A percentile compares a stretch with the other conserved stretches of the same genome.
Conservation (phyloP, 345 rosid genomes). For the Ceriops zippeliana region DNA sequence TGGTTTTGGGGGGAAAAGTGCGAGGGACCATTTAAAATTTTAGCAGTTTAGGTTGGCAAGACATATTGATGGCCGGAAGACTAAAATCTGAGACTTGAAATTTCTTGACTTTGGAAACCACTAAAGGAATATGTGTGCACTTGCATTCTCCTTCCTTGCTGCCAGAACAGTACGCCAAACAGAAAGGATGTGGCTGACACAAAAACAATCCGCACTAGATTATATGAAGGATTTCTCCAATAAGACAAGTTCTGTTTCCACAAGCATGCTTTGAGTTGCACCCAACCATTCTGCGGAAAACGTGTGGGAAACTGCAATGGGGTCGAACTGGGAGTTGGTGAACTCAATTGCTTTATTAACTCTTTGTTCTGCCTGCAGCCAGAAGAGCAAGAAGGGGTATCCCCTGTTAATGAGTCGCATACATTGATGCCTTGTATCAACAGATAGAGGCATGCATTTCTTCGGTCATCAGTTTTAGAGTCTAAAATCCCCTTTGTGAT, state of each 20-base stretch:
- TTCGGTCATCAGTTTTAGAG: too few species aligned
- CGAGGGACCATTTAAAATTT: too few species aligned
- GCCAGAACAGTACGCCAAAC: conserved; percentile 63
- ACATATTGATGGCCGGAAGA: too few species aligned
- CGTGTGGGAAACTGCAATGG: conserved; percentile 54
- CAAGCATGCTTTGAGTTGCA: conserved; percentile 62
- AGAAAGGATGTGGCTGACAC: conserved; percentile 38
- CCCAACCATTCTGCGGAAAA: conserved; percentile 54
- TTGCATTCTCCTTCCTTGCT: conserved; percentile 64
- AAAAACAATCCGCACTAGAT: conserved; percentile 45
- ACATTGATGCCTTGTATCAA: too few species aligned
- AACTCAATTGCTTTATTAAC: conserved; percentile 42
- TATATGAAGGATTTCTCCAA: conserved; percentile 83
- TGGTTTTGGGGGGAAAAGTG: too few species aligned
- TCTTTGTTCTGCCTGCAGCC: conserved; percentile 45
- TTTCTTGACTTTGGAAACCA: neutral
- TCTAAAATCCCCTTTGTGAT: too few species aligned
- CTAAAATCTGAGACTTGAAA: too few species aligned
- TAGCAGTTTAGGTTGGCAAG: too few species aligned
- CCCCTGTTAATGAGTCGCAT: too few species aligned
- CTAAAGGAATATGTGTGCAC: conserved; percentile 13
- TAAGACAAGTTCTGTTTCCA: conserved; percentile 81
- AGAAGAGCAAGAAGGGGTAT: neutral
- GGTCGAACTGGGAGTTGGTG: conserved; percentile 41
- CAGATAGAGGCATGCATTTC: too few species aligned